These are phyloP conservation scores for Botrytis paeoniae DNA, from an alignment of 2,329 filamentous ascomycete species.

Conservation along the genomic window DNA sequence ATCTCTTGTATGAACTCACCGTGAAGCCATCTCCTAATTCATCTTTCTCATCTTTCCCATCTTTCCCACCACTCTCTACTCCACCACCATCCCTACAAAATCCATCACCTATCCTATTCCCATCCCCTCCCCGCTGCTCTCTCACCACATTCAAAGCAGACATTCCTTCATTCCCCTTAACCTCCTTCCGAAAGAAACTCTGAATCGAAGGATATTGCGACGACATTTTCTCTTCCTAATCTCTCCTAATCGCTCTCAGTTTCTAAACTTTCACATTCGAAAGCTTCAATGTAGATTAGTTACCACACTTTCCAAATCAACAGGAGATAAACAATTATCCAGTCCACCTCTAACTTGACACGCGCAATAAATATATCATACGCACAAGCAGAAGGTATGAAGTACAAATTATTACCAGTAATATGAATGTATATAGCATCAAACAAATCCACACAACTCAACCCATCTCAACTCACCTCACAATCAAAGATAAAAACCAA, in stretches of 20 bases:
- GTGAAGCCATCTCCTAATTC: neutral
- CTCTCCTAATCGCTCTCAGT: neutral
- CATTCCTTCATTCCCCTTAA: neutral
- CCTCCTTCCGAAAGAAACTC: conserved; percentile 33
- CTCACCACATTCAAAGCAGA: neutral
- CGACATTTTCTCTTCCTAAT: neutral
- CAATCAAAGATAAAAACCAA: too few relatives aligned
- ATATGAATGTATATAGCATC: too few relatives aligned
- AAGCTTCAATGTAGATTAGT: too few relatives aligned
- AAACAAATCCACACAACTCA: too few relatives aligned
- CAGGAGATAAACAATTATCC: too few relatives aligned
- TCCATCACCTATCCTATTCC: neutral
- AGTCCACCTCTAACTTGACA: too few relatives aligned
- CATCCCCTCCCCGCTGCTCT: neutral
- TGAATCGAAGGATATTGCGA: conserved; percentile 33
- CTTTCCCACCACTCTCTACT: rapidly evolving
- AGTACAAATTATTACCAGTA: too few relatives aligned
- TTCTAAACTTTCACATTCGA: too few relatives aligned
- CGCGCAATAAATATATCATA: too few relatives aligned
- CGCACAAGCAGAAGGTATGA: too few relatives aligned
- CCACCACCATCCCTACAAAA: neutral
- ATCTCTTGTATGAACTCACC: neutral
- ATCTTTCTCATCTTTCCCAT: neutral
- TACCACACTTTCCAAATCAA: too few relatives aligned
- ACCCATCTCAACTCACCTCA: too few relatives aligned